phyloP scores from a whole-genome alignment of 2,329 filamentous ascomycete species.

The Penicillium sp. region DNA sequence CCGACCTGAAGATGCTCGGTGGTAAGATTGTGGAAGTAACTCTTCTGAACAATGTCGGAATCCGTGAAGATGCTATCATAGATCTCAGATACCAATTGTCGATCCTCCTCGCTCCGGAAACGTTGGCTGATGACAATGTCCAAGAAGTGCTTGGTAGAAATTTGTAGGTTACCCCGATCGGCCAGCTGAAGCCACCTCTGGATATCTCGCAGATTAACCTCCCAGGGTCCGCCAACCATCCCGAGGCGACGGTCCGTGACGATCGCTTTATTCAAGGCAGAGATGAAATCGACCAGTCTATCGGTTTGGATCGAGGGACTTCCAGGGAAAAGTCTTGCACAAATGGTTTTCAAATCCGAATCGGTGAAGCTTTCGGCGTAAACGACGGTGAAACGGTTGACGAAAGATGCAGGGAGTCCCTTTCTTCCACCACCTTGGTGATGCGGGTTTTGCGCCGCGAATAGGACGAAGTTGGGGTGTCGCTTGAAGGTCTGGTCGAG shows the following conservation, averaged over 20 bases:
- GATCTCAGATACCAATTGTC: slow-evolving; percentile 62
- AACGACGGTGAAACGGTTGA: slow-evolving; percentile 96
- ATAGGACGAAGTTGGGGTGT: slow-evolving; percentile 87
- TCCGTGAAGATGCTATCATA: slow-evolving; percentile 65
- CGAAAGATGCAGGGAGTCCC: slow-evolving; percentile 90
- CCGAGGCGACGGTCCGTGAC: slow-evolving; percentile 57
- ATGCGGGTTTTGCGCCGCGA: slow-evolving; percentile 96
- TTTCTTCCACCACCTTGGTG: slow-evolving; percentile 95
- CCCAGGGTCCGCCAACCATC: slow-evolving; percentile 74
- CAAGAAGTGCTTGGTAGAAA: slow-evolving; percentile 71
- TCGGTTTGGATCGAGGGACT: slow-evolving; percentile 61
- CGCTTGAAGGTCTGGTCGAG: slow-evolving; percentile 90
- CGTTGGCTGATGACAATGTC: slow-evolving; percentile 82
- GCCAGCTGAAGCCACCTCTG: slow-evolving; percentile 81
- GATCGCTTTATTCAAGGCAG: slow-evolving; percentile 71
- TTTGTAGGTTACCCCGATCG: slow-evolving; percentile 59
- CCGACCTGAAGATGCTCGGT: slow-evolving; percentile 73
- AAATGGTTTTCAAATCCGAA: slow-evolving; percentile 80
- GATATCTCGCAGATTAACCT: slow-evolving; percentile 90
- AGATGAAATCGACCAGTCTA: slow-evolving; percentile 76
- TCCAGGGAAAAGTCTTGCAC: slow-evolving; percentile 69
- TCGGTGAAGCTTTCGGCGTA: slow-evolving; percentile 88
- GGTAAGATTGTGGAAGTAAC: slow-evolving; percentile 71
- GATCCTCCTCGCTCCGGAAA: slow-evolving; percentile 73
- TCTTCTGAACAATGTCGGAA: slow-evolving; percentile 46